Base-by-base conservation (phyloP, 768 basidiomycete species). In the Calocera viscosa region DNA sequence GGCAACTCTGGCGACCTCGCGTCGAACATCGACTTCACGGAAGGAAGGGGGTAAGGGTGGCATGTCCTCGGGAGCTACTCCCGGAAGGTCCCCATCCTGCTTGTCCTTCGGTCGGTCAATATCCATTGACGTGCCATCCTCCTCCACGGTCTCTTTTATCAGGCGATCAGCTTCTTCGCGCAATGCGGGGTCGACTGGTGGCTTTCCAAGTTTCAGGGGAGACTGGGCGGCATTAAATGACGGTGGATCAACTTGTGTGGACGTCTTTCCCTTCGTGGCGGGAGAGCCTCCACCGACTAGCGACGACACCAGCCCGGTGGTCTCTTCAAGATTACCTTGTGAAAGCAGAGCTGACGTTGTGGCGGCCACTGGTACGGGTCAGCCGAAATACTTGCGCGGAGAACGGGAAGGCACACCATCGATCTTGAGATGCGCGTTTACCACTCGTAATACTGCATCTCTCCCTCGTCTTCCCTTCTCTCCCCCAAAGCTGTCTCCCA, bases 341-440 rank as follows among this genome's bases (percentile, higher is more conserved):
- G 84, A 83, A 7, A 89, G 78, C 1, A 84, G 78, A 5, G 87
- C 83, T 12, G 88, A 82, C 49, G 83, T 88, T 7, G 86, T 82
- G 17, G 87, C 79, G 11, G 90, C 86, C 14, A 93, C 90, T 90
- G 74, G 66, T 24, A 67, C 68, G 67, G 33, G 24, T 28, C 11
- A 67, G 39, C n/a, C 30, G n/a, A 19, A 67, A 43, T 47, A 60
- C 66, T 39, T 39, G 40, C 65, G 67, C 26, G n/a, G 26, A 43
- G 22, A 24, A 39, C 17, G 63, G 47, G 66, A 33, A 38, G 64
- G 68, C 74, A 79, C 77, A 94, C 94, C 91, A 72, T 94, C 89
- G 70, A 98, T 91, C 41, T 86, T 85, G 38, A 99, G 81, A 73
- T 94, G 88, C 74, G 93, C 94, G 74, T 96, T 96, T 26, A 99